Percentiles rank a stretch among this genome's conserved stretches.
Conservation (phyloP, 805 yeast species). For the Candida sanyiensis region DNA sequence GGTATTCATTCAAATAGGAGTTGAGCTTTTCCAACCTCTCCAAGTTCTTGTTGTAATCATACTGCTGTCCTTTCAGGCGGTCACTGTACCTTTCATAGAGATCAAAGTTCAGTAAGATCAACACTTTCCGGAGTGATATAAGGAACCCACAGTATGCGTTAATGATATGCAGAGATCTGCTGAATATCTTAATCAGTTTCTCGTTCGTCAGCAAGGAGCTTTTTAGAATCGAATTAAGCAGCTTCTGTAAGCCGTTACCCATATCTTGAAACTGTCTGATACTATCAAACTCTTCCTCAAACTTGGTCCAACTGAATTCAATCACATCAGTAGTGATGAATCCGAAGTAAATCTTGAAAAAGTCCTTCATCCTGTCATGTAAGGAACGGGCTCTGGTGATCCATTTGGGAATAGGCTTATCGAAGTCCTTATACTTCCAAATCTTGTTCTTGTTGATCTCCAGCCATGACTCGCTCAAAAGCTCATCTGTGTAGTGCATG, state of each 20-base stretch:
- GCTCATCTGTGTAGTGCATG: conserved; percentile 55
- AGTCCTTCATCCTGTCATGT: conserved; percentile 46
- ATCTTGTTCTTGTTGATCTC: conserved; percentile 58
- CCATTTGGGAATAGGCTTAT: conserved; percentile 43
- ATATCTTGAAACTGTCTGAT: conserved; percentile 38
- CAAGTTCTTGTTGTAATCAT: conserved; percentile 35
- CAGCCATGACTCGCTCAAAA: conserved; percentile 63
- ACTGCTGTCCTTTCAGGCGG: conserved; percentile 34
- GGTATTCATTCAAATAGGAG: conserved; percentile 36
- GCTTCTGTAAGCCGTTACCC: conserved; percentile 43
- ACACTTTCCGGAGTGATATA: conserved; percentile 46
- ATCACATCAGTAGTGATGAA: conserved; percentile 57
- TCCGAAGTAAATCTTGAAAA: conserved; percentile 47
- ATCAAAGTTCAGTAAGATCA: conserved; percentile 44
- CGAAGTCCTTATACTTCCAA: conserved; percentile 54
- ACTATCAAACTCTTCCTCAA: conserved; percentile 28
- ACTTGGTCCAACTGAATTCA: conserved; percentile 44
- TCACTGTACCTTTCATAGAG: conserved; percentile 34
- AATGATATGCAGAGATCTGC: conserved; percentile 41
- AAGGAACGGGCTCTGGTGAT: conserved; percentile 47
- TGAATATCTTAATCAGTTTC: conserved; percentile 41
- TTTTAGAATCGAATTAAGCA: conserved; percentile 55
- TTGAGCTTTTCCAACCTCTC: conserved; percentile 37
- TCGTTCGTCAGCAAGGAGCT: conserved; percentile 64
- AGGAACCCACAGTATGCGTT: conserved; percentile 44